Evolutionary conservation across 257 asterid genomes (phyloP), one percentile per base, ranked within the genome.

Genomic region (Nicotiana paniculata): DNA sequence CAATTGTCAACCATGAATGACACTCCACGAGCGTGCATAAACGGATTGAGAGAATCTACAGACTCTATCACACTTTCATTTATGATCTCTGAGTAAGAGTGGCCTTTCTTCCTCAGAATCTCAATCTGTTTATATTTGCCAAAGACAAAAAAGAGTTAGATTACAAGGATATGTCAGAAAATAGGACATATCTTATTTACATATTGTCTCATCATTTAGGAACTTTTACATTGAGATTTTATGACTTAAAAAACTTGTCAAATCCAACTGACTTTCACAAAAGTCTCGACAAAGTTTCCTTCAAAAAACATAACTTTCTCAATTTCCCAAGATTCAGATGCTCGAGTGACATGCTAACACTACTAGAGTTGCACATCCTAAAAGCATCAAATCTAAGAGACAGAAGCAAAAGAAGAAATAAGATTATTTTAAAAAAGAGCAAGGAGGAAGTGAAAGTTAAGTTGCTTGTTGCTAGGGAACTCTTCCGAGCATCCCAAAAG

Each of bases 1-100:
- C 99, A 95, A 85, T 95, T 95, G 85, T 95, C 99, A 1, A 95
- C 99, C 99, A 95, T 95, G 87, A 95, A 95, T 1, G 99, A 91
- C 12, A 95, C 99, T n/a, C 99, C 98, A 43, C 97, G 95, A 9
- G 99, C 98, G 1, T 95, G 99, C 99, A 95, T 95, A 89, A 95
- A 95, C 1, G 98, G 98, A 64, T 95, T 95, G 85, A 95, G 82
- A 3, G 99, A 95, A 87, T 95, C 99, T 85, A 95, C 99, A 3
- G 98, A 85, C 88, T 93, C 98, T 0, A 95, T 93, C 77, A 95
- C 95, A 26, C 97, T 95, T 88, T 93, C 97, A 15, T 95, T 95
- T 57, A 95, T 95, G 63, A 95, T 95, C 88, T 95, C 99, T 0
- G 99, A 95, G 89, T 93, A 93, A 3, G 98, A 95, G 66, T 95